Base-by-base conservation (phyloP, 805 yeast genomes). In the Cyberlindnera sargentensis region DNA sequence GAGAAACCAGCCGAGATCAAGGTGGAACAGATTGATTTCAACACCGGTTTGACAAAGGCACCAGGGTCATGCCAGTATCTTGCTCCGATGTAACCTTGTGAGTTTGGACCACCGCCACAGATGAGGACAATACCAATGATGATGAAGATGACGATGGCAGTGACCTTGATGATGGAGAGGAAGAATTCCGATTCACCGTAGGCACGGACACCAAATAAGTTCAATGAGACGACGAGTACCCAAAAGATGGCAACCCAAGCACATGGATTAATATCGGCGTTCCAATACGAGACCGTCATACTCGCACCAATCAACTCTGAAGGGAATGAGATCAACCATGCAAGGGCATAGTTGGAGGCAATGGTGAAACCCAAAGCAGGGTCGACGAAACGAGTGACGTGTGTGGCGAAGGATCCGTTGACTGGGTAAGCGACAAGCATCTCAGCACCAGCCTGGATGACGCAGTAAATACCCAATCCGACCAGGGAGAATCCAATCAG, bases 1-100 rank as follows among this genome's bases (percentile, higher is more conserved):
- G 87, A 74, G 60, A 83, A 85, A 0, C 90, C 87, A 11, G 91
- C 88, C 33, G 84, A 78, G 40, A 83, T 82, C 48, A 84, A 76
- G n/a, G 80, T 85, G 0, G 84, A 68, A 56, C 82, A 76, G 41
- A 84, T 76, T 47, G 88, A 89, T 62, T 82, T 80, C 61, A 82
- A 65, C 76, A 65, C 70, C 6, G 78, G 77, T 50, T 67, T 58
- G 29, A 75, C 70, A 50, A 76, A 73, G 2, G 76, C 71, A 40
- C 84, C 84, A 6, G 80, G 79, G 37, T 65, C 54, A 34, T 62
- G 62, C 78, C 78, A 74, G 51, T 72, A 71, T 38, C 53, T 55
- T 25, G 65, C 66, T 29, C 74, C 70, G 28, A 71, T 64, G 50
- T 71, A 69, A 26, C 57, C 58, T 4, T 50, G 52, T 37, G 74